These are phyloP conservation scores for Ceratocystis harringtonii DNA, from an alignment of 2,329 filamentous ascomycete species.

Conservation along the genomic window DNA sequence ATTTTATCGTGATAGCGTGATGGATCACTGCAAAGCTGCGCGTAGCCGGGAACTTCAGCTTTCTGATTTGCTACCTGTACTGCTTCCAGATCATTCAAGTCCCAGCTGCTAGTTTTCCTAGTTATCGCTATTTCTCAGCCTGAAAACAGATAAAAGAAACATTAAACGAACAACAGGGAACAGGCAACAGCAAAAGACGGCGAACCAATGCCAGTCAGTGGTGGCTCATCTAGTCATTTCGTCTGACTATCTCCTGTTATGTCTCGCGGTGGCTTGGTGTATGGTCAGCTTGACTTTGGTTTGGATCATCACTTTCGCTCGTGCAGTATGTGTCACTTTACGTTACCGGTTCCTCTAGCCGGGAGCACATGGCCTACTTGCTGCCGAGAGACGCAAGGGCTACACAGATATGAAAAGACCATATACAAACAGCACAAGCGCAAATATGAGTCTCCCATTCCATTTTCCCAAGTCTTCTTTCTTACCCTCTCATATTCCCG, in stretches of 20 bases:
- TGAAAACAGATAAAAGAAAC: too few species aligned
- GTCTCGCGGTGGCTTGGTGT: background rate
- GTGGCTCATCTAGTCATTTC: background rate
- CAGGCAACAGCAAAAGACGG: too few species aligned
- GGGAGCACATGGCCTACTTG: background rate
- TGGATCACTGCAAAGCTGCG: slow-evolving; percentile 2
- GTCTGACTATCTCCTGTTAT: background rate
- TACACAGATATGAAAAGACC: slow-evolving; percentile 5
- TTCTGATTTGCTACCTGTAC: background rate
- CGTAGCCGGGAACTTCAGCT: background rate
- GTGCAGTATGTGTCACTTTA: slow-evolving; percentile 14
- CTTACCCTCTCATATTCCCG: too few species aligned
- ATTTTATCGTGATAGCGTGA: background rate
- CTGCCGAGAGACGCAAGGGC: background rate
- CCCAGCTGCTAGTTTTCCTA: background rate
- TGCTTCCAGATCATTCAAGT: background rate
- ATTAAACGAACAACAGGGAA: too few species aligned
- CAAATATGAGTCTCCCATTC: background rate
- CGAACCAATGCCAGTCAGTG: too few species aligned
- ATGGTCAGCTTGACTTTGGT: background rate
- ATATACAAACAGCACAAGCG: background rate
- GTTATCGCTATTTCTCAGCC: too few species aligned
- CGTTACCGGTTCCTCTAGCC: background rate
- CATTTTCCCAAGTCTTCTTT: too few species aligned
- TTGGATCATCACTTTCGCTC: slow-evolving; percentile 10